phyloP scores from a whole-genome alignment of 2,329 filamentous ascomycete genomes.

The Xylaria sp. region DNA sequence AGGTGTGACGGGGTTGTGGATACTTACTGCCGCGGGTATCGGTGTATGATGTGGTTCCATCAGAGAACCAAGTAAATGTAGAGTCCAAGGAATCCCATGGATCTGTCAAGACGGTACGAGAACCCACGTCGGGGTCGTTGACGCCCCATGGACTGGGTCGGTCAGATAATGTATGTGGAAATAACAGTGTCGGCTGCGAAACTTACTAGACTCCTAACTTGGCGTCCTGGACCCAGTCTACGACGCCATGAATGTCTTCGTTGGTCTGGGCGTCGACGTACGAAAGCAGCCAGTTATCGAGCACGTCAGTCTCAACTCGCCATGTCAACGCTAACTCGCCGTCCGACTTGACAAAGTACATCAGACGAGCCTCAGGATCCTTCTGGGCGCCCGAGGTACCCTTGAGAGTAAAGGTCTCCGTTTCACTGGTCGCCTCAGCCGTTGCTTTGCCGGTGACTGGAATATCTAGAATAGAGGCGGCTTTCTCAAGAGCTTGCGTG shows the following conservation, averaged over 20 bases:
- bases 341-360: constrained; percentile 63
- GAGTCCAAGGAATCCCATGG: constrained; percentile 60
- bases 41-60: constrained; percentile 60
- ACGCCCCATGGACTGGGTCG: constrained; percentile 59
- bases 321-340: constrained; percentile 61
- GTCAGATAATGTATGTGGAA: constrained; percentile 27
- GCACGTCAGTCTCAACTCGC: constrained; percentile 67
- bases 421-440: constrained; percentile 51
- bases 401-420: constrained; percentile 57
- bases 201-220: constrained; percentile 64
- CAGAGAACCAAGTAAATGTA: constrained; percentile 63
- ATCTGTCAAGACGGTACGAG: constrained; percentile 56
- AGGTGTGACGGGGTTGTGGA: not conserved
- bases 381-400: constrained; percentile 59
- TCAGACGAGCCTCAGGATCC: constrained; percentile 65
- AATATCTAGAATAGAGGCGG: constrained; percentile 53
- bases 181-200: not conserved
- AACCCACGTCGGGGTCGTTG: constrained; percentile 64
- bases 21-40: constrained; percentile 62
- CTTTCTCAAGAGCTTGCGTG: constrained; percentile 55
- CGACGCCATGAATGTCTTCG: constrained; percentile 61
- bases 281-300: constrained; percentile 67
- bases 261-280: constrained; percentile 64
- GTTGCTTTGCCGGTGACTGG: constrained; percentile 55
- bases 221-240: constrained; percentile 67